Base-by-base conservation (phyloP, 2,329 filamentous ascomycete species). In the Aspergillus novoparasiticus region DNA sequence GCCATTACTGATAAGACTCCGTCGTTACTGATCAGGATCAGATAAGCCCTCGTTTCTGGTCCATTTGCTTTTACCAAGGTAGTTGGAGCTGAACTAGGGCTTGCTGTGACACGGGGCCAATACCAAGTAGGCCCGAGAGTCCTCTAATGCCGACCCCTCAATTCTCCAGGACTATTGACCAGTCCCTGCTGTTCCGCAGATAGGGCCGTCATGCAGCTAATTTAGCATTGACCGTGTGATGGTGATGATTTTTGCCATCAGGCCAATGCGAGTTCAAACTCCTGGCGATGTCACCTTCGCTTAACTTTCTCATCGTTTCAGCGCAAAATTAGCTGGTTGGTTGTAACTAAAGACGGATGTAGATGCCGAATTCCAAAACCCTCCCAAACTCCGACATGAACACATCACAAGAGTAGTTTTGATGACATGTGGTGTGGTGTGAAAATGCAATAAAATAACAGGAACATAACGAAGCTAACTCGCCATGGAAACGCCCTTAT, bases 401-500 rank as follows among this genome's bases (percentile, higher is more conserved):
- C 26, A 28, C 26, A 51, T 51, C 9, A 51, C 28, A n/a, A 12
- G 8, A 51, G n/a, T 32, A 51, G 28, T 51, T 51, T 21, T 34
- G 48, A 51, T 6, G 19, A 59, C 2, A 9, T 30, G 28, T 34
- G 48, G 14, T 26, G 16, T 28, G 36, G 9, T 26, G 39, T 28
- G 36, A 12, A 39, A 14, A 36, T 54, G 32, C 53, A 43, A 57
- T 34, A 50, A 11, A 11, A 10, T 6, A 58, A 21, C 26, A 6
- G 2, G 19, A 26, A 19, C 8, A n/a, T 5, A 39, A 41, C 14
- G 39, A 41, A 43, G n/a, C 10, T 39, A 45, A 30, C 21, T 32
- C 19, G 55, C 55, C 36, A 21, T 46, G 19, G 56, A 30, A 6
- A 45, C 32, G 6, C 55, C 75, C 65, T 74, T 79, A 58, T 76